Percentiles rank a stretch among this genome's conserved stretches.
Conservation (phyloP, 805 yeast species). For the Saturnispora zaruensis region DNA sequence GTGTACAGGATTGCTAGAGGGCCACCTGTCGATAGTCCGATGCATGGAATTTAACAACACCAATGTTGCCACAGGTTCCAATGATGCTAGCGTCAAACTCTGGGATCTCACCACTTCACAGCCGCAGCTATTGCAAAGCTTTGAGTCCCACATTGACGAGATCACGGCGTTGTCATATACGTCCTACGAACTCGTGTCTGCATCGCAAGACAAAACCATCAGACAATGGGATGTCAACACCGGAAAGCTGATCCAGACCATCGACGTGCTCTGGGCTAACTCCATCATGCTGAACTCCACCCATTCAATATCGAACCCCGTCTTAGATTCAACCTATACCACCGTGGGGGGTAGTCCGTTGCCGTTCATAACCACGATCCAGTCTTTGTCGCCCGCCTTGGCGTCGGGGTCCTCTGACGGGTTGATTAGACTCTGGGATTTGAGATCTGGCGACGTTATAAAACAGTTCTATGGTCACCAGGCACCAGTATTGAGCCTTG, state of each 20-base stretch:
- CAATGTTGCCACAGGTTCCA: slow-evolving; percentile 44
- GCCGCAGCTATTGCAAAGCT: slow-evolving; percentile 33
- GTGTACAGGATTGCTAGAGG: slow-evolving; percentile 44
- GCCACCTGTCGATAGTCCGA: slow-evolving; percentile 51
- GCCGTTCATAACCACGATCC: slow-evolving; percentile 57
- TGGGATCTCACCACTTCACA: slow-evolving; percentile 39
- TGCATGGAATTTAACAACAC: slow-evolving; percentile 50
- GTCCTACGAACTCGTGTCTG: slow-evolving; percentile 49
- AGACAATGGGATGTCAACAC: slow-evolving; percentile 67
- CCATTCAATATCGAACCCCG: slow-evolving; percentile 7
- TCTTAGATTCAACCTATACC: slow-evolving; percentile 6
- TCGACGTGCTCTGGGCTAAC: slow-evolving; percentile 59
- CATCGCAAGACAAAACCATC: slow-evolving; percentile 62
- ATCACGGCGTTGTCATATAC: slow-evolving; percentile 54
- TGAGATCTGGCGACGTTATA: slow-evolving; percentile 59
- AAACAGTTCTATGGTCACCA: slow-evolving; percentile 59
- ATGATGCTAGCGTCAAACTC: slow-evolving; percentile 52
- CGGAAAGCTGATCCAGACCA: slow-evolving; percentile 61
- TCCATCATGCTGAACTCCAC: slow-evolving; percentile 24
- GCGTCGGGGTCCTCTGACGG: slow-evolving; percentile 79
- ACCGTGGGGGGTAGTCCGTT: slow-evolving; percentile 6
- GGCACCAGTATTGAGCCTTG: slow-evolving; percentile 56
- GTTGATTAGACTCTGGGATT: slow-evolving; percentile 65
- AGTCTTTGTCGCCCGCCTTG: slow-evolving; percentile 65
- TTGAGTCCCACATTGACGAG: slow-evolving; percentile 60